Evolutionary conservation across 139 green algal species (phyloP), one percentile per base, ranked within the genome.

Genomic region (Chlorella sp.): DNA sequence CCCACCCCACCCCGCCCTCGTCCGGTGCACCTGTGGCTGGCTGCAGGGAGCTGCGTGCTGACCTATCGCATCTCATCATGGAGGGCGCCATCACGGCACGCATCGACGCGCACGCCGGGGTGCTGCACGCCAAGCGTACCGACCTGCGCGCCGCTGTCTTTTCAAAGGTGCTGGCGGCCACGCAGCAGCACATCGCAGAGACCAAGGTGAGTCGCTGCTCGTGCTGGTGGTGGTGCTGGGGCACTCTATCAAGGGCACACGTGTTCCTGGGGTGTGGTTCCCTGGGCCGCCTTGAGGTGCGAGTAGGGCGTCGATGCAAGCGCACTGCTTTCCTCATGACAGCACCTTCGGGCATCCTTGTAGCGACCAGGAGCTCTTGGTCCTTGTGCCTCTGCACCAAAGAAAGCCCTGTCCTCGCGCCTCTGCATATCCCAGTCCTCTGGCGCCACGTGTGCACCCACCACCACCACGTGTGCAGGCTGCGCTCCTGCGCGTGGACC

Each of bases 61-160:
- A 96, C 79, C 71, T 96, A n/a, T 88, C 84, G 2, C 31, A 35
- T 24, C 88, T 98, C 3, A 96, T 98, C 61, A 85, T 84, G 80
- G 81, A 87, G 4, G 79, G 89, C 4, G 70, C 93, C 34, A 88
- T 98, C 49, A 6, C 31, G 17, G 94, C 90, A 6, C 85, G 91
- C 71, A 97, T 98, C 32, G 94, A 98, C 83, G 87, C 82, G 35
- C 23, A 27, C 49, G 35, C 10, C 5, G 71, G 87, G 72, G 87
- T 93, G 63, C 78, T 97, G 65, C 90, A 91, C 61, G 85, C 88
- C 1, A 71, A 79, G 20, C 86, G 88, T 35, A 68, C 85, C 1
- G 86, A 97, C 81, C 70, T 85, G 29, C 87, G 93, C n/a, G 74
- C 75, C 32, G 68, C 75, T 59, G 94, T 90, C 2, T 97, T 93